phyloP scores from a whole-genome alignment of 805 yeast species.

The Ogataea philodendri region DNA sequence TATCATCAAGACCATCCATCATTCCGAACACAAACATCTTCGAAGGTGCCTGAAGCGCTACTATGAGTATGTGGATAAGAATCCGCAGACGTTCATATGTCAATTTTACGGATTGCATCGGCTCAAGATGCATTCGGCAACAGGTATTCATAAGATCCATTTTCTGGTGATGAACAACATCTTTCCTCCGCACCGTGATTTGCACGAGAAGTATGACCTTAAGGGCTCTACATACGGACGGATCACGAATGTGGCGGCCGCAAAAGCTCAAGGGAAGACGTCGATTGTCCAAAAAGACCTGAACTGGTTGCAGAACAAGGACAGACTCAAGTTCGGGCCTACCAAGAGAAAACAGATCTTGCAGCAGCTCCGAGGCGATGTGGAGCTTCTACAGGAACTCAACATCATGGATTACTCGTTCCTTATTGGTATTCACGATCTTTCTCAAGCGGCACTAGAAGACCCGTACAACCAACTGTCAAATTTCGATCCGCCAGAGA shows the following conservation, averaged over 20 bases:
- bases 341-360: constrained; percentile 56
- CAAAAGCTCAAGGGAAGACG: constrained; percentile 30
- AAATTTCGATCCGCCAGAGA: constrained; percentile 26
- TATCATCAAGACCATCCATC: constrained; percentile 94
- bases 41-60: constrained; percentile 72
- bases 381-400: constrained; percentile 62
- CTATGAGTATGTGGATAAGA: constrained; percentile 71
- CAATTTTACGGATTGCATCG: constrained; percentile 96
- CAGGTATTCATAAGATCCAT: constrained; percentile 67
- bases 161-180: constrained; percentile 95
- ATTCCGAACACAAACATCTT: constrained; percentile 83
- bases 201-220: constrained; percentile 82
- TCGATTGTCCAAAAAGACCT: constrained; percentile 73
- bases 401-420: constrained; percentile 96
- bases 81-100: constrained; percentile 88
- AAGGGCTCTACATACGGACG: constrained; percentile 93
- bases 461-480: constrained; percentile 27
- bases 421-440: constrained; percentile 82
- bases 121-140: constrained; percentile 76
- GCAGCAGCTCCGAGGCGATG: constrained; percentile 74
- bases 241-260: constrained; percentile 42
- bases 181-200: constrained; percentile 89
- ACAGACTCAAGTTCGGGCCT: constrained; percentile 74
- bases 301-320: constrained; percentile 75
- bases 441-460: constrained; percentile 48